Conservation (phyloP, 805 yeast genomes). For the Yarrowia sp. region DNA sequence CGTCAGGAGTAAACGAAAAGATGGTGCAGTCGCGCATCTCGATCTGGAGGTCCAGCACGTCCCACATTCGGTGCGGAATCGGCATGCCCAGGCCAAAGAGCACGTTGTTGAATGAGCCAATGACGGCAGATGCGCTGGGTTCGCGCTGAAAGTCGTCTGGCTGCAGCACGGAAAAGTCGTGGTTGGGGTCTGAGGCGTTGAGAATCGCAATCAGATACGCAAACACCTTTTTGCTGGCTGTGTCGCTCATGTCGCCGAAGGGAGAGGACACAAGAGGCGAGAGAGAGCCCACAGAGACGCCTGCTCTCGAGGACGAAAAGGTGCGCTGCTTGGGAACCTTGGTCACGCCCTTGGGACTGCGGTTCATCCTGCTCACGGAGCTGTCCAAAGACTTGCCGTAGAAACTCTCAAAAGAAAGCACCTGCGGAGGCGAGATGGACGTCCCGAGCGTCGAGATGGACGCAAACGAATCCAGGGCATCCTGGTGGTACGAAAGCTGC, state of each 20-base stretch:
- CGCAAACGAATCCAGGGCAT: conserved; percentile 28
- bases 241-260: conserved; percentile 85
- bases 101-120: conserved; percentile 71
- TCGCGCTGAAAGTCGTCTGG: conserved; percentile 71
- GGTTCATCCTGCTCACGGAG: background rate
- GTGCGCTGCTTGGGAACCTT: conserved; percentile 11
- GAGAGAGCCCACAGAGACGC: conserved; percentile 14
- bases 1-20: conserved; percentile 45
- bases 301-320: conserved; percentile 2
- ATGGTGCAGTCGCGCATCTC: conserved; percentile 55
- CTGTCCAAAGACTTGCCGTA: conserved; percentile 23
- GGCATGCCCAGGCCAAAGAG: conserved; percentile 55
- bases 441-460: conserved; percentile 29
- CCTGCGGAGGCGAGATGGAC: conserved; percentile 33
- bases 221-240: conserved; percentile 84
- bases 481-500: conserved; percentile 52
- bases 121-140: conserved; percentile 42
- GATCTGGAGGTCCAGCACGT: conserved; percentile 77
- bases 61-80: conserved; percentile 77
- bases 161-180: conserved; percentile 83
- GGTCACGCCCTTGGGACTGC: conserved; percentile 6
- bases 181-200: conserved; percentile 93
- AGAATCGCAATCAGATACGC: conserved; percentile 87
- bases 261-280: conserved; percentile 49
- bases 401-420: conserved; percentile 30